Evolutionary conservation across 352 stramenopile species (phyloP), one percentile per base, ranked within the genome.

Genomic region (Chrysophaeum taylorii): DNA sequence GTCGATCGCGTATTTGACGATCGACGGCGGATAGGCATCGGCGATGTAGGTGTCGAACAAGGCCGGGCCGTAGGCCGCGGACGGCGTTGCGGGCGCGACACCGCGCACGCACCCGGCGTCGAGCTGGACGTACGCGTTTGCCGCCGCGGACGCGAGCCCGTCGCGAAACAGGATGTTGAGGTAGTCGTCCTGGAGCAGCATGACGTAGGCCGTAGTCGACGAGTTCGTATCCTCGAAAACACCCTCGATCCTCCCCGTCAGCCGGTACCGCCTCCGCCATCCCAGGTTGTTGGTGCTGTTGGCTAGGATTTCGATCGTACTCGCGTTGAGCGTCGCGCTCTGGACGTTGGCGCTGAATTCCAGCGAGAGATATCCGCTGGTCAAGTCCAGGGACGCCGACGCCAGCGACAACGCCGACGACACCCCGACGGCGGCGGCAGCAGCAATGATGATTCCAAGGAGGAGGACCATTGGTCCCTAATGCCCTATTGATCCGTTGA

Each of bases 301-400:
- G 45, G 27, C 36, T 50, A 36, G n/a, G 31, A 71, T 29, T 33
- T 18, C 43, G 31, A 72, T 25, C 5, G 45, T 53, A 35, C 38
- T 69, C 5, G 50, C 50, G 52, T 72, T 67, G 35, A 72, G 45
- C 25, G 37, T 69, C 52, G 33, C 33, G 5, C 50, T 68, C 52
- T 48, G 61, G 25, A 72, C 64, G 5, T 31, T 25, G 33, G 43
- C 68, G n/a, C n/a, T 25, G 45, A 72, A 72, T 25, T 25, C 14
- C 35, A 72, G 31, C 25, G 68, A 68, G 5, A 72, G 31, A 0
- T 68, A 18, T 16, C 68, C 68, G 7, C 50, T 31, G 52, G 35
- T 25, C 50, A 68, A 25, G 52, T 67, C 35, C 29, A 68, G 37
- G 31, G 29, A 29, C 16, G 43, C 62, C 14, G 4, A 29, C 33